phyloP scores from a whole-genome alignment of 805 yeast genomes.

The Pichia ethanolica region DNA sequence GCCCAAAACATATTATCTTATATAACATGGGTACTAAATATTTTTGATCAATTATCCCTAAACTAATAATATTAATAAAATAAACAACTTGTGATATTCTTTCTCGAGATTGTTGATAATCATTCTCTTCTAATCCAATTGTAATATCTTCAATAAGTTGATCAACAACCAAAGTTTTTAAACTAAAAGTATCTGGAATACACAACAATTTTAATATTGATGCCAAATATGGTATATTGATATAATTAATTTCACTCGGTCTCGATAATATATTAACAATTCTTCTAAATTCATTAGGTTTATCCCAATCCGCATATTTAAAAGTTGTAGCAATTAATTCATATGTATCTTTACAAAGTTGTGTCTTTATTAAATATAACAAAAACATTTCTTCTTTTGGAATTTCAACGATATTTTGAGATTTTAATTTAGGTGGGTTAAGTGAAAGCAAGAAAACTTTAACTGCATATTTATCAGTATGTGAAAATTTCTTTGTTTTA shows the following conservation, averaged over 20 bases:
- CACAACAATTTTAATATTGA: slow-evolving; percentile 36
- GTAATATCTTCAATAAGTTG: slow-evolving; percentile 54
- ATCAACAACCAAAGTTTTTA: slow-evolving; percentile 41
- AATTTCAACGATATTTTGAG: slow-evolving; percentile 20
- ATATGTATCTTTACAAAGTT: slow-evolving; percentile 34
- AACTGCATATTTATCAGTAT: slow-evolving; percentile 52
- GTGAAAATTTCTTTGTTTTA: slow-evolving; percentile 40
- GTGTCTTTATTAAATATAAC: slow-evolving; percentile 42
- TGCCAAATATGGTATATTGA: slow-evolving; percentile 44
- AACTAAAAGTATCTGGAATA: slow-evolving; percentile 18
- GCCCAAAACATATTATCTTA: slow-evolving; percentile 57
- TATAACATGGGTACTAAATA: slow-evolving; percentile 46
- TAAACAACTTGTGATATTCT: slow-evolving; percentile 57
- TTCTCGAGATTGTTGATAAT: slow-evolving; percentile 49
- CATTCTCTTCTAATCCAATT: slow-evolving; percentile 58
- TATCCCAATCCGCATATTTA: slow-evolving; percentile 40
- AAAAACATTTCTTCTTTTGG: slow-evolving; percentile 44
- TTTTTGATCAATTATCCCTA: slow-evolving; percentile 37
- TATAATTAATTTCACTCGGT: slow-evolving; percentile 58
- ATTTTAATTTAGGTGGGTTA: slow-evolving; percentile 45
- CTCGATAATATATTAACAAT: slow-evolving; percentile 40
- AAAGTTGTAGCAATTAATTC: slow-evolving; percentile 32
- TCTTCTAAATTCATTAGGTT: slow-evolving; percentile 26
- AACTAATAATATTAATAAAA: slow-evolving; percentile 49
- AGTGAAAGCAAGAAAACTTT: slow-evolving; percentile 47